Base-by-base conservation (phyloP, 148 eudicot species). In the Fallopia convolvulus region DNA sequence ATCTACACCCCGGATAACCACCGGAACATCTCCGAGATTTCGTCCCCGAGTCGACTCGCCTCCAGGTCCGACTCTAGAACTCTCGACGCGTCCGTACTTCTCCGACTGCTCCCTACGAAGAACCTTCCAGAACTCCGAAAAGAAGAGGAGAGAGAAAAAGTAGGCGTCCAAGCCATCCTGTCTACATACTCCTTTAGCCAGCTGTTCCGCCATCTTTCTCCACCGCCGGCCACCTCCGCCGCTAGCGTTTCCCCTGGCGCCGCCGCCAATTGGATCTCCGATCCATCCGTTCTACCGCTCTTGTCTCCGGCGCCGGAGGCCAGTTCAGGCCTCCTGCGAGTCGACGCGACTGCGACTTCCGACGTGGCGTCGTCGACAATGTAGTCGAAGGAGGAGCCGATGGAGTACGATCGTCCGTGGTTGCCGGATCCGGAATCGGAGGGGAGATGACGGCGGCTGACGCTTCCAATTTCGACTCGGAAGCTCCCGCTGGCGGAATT, bases 111-210 rank as follows among this genome's bases (percentile, higher is more conserved):
- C 0, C 97, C 97, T 0, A 83, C 79, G 77, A 90, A 90, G 36
- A 86, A 84, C 80, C 97, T 87, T 2, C 93, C 97, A 8, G 99
- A 94, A 71, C 87, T 75, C 42, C 99, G 85, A 44, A 91, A 86
- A 66, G 99, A 94, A 23, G 85, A 74, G 2, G 84, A 87, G 20
- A 89, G 33, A 4, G 96, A 89, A 66, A 80, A 70, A 5, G 92
- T 82, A 0, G 81, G 74, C n/a, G 78, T 42, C 71, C 58, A 39
- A 17, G 33, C 74, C 47, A 88, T 41, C 21, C 93, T 79, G 58
- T 88, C 93, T 1, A 92, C 76, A 68, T 89, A 94, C 0, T 94
- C 99, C 77, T 88, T 90, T 55, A 92, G 66, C 96, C 97, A 94
- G 78, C 48, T 70, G 79, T 82, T 3, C 76, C 84, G 76, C 75